Conservation (phyloP, 441 rosid genomes). For the Populus trichocarpa region DNA sequence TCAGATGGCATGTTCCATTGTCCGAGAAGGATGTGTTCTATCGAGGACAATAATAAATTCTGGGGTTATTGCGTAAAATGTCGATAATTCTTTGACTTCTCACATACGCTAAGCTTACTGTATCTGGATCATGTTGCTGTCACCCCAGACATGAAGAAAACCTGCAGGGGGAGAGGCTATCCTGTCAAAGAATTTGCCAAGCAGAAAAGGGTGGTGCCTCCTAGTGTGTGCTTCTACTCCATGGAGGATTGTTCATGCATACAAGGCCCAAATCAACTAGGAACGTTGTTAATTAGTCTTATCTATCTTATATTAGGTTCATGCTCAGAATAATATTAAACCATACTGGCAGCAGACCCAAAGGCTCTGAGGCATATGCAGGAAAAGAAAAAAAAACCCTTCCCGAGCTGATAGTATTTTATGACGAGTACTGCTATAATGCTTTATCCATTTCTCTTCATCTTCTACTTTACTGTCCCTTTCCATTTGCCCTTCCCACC, state of each 20-base stretch:
- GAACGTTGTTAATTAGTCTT: neutral
- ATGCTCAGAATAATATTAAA: neutral
- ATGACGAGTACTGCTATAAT: constrained; percentile 26
- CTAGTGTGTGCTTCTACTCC: constrained; percentile 32
- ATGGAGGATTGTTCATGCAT: constrained; percentile 31
- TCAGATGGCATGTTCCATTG: neutral
- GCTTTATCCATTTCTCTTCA: neutral
- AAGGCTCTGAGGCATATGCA: constrained; percentile 29
- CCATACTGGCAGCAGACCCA: constrained; percentile 39
- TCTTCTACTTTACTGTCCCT: neutral
- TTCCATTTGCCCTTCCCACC: neutral
- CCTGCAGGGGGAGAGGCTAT: constrained; percentile 23
- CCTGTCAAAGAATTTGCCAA: constrained; percentile 22
- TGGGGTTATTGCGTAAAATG: neutral
- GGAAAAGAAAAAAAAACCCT: constrained; percentile 42
- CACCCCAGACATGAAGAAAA: neutral
- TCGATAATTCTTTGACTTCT: neutral
- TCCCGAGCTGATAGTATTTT: constrained; percentile 36
- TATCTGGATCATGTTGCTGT: neutral
- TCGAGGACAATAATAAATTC: neutral
- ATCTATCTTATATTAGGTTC: neutral
- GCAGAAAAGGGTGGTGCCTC: constrained; percentile 27
- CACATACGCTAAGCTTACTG: constrained; percentile 9
- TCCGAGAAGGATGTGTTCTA: neutral
- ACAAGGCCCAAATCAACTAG: constrained; percentile 10